These are phyloP conservation scores for Metrosideros polymorpha DNA, from an alignment of 441 rosid genomes.

Conservation along the genomic window DNA sequence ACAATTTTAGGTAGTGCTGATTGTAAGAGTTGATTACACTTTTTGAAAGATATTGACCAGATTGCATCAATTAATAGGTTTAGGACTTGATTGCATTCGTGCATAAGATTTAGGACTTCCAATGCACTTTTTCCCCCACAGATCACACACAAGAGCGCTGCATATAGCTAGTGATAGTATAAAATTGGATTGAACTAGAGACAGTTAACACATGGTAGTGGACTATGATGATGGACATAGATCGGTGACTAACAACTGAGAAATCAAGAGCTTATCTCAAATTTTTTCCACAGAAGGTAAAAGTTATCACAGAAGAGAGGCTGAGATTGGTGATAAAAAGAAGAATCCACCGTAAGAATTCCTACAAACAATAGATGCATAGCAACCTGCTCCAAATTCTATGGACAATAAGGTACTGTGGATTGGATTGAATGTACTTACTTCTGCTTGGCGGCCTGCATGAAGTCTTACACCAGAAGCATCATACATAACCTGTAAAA, in stretches of 20 bases:
- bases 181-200: not conserved
- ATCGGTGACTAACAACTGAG: not conserved
- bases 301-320: not conserved
- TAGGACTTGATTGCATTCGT: not conserved
- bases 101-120: not conserved
- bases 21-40: not conserved
- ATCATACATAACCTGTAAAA: slow-evolving; percentile 35
- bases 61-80: not conserved
- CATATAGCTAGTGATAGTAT: not conserved
- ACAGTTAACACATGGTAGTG: not conserved
- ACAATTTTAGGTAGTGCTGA: not conserved
- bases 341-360: not conserved
- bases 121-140: not conserved
- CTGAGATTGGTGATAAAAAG: not conserved
- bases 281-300: not conserved
- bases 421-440: slow-evolving; percentile 8
- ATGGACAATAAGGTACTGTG: not conserved
- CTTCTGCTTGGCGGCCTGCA: slow-evolving; percentile 41
- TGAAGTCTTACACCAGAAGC: slow-evolving; percentile 36
- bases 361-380: not conserved
- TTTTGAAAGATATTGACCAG: not conserved
- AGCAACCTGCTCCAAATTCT: not conserved
- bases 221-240: not conserved
- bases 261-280: not conserved
- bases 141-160: not conserved